Evolutionary conservation across 2,329 filamentous ascomycete species (phyloP).

Genomic region (Venturia asperata): DNA sequence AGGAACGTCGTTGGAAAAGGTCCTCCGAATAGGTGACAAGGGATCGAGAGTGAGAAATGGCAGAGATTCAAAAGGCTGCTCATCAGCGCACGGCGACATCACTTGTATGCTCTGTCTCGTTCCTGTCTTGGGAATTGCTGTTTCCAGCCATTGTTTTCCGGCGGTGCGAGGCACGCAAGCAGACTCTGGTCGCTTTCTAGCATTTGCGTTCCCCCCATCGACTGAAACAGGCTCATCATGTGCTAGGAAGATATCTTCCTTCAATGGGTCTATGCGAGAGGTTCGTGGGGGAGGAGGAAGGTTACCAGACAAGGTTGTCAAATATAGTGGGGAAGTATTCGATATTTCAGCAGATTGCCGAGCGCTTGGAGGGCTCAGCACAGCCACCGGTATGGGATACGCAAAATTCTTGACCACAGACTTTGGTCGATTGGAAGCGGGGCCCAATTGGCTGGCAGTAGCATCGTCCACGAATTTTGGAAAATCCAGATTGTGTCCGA

Average conservation of each 20-base stretch:
- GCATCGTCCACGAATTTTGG: constrained; percentile 1
- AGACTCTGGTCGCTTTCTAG: neutral
- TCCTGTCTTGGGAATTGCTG: neutral
- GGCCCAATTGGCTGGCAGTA: neutral
- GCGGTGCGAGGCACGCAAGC: neutral
- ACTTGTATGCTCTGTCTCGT: neutral
- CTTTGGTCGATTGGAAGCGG: neutral
- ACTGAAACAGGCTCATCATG: neutral
- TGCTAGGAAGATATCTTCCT: neutral
- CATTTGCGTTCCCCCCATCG: neutral
- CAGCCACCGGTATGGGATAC: constrained; percentile 10
- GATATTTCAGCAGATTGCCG: neutral
- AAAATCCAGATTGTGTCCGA: neutral
- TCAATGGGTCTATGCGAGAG: neutral
- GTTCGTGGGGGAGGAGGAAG: neutral
- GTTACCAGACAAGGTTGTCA: neutral
- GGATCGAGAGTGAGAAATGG: constrained; percentile 7
- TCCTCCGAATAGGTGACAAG: neutral
- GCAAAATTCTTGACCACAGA: neutral
- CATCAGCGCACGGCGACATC: neutral
- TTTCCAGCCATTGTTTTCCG: neutral
- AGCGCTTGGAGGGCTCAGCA: constrained; percentile 5
- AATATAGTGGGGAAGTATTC: neutral
- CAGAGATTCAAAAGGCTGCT: neutral
- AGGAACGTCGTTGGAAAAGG: neutral